phyloP scores from a whole-genome alignment of 345 rosid species.

The Combretum micranthum region DNA sequence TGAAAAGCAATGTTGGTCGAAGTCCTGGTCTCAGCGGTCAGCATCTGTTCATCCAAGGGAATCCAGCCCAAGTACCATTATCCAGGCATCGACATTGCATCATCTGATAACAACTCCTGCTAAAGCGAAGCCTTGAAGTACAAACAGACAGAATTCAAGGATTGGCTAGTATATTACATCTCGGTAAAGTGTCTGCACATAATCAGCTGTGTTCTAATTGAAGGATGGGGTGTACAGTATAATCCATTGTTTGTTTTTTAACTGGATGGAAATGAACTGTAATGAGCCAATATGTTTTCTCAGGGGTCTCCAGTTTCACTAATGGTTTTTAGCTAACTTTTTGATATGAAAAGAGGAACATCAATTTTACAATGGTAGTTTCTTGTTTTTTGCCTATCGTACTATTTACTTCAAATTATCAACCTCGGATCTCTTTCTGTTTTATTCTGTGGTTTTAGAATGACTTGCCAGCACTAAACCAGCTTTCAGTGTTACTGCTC shows the following conservation, averaged over 20 bases:
- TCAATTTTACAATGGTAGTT: too few relatives aligned
- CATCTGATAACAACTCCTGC: slow-evolving; percentile 54
- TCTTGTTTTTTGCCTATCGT: too few relatives aligned
- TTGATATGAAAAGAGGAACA: not conserved
- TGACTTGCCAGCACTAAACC: too few relatives aligned
- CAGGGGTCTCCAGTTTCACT: not conserved
- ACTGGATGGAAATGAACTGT: not conserved
- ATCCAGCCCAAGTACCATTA: slow-evolving; percentile 65
- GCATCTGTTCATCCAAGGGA: slow-evolving; percentile 38
- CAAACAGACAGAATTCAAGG: not conserved
- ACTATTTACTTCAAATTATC: too few relatives aligned
- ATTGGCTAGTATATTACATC: not conserved
- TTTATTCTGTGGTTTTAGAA: too few relatives aligned
- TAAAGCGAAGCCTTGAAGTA: slow-evolving; percentile 53
- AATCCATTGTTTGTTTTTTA: slow-evolving; percentile 2
- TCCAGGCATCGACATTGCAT: slow-evolving; percentile 78
- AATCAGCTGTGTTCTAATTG: not conserved
- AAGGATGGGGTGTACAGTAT: slow-evolving; percentile 9
- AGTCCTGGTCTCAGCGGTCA: slow-evolving; percentile 34
- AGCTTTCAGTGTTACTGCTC: too few relatives aligned
- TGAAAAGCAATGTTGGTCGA: slow-evolving; percentile 29
- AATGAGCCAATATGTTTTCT: too few relatives aligned
- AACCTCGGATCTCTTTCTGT: too few relatives aligned
- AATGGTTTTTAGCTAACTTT: not conserved
- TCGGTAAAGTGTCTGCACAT: slow-evolving; percentile 1